These are phyloP conservation scores for Lachancea meyersii DNA, from an alignment of 805 yeast genomes.

Conservation along the genomic window DNA sequence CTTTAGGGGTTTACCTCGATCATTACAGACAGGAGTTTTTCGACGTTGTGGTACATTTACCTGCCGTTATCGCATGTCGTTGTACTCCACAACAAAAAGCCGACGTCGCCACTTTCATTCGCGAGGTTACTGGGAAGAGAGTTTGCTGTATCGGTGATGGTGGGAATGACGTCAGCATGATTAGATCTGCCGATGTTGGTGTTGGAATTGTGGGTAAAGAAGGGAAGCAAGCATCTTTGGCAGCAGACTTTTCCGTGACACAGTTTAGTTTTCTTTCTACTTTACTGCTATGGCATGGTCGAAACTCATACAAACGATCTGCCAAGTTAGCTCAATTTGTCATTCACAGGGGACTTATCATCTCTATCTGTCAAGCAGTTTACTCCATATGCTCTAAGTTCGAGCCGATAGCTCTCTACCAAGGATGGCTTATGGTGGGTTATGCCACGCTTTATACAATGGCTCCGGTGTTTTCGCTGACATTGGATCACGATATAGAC, in stretches of 20 bases:
- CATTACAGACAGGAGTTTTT: constrained; percentile 68
- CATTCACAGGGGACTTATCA: constrained; percentile 90
- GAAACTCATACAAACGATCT: constrained; percentile 92
- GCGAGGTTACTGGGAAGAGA: constrained; percentile 73
- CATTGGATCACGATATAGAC: constrained; percentile 84
- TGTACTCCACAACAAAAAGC: constrained; percentile 99
- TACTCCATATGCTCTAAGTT: constrained; percentile 79
- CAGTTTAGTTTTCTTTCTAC: constrained; percentile 87
- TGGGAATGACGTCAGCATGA: constrained; percentile 98
- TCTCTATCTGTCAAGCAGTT: constrained; percentile 92
- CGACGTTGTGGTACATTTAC: constrained; percentile 65
- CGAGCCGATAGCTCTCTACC: constrained; percentile 90
- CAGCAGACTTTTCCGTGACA: constrained; percentile 92
- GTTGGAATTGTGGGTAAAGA: constrained; percentile 99
- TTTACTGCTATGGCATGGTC: constrained; percentile 91
- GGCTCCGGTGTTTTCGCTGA: constrained; percentile 95
- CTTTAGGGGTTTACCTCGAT: constrained; percentile 62
- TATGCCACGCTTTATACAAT: constrained; percentile 95
- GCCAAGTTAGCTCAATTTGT: constrained; percentile 94
- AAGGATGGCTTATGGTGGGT: constrained; percentile 98
- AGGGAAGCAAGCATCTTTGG: constrained; percentile 93
- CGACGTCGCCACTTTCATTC: constrained; percentile 78
- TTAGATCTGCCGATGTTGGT: constrained; percentile 97
- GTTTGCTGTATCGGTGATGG: constrained; percentile 99
- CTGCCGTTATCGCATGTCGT: constrained; percentile 96